These are phyloP conservation scores for Lecanicillium sp. DNA, from an alignment of 2,329 filamentous ascomycete species.

Conservation along the genomic window DNA sequence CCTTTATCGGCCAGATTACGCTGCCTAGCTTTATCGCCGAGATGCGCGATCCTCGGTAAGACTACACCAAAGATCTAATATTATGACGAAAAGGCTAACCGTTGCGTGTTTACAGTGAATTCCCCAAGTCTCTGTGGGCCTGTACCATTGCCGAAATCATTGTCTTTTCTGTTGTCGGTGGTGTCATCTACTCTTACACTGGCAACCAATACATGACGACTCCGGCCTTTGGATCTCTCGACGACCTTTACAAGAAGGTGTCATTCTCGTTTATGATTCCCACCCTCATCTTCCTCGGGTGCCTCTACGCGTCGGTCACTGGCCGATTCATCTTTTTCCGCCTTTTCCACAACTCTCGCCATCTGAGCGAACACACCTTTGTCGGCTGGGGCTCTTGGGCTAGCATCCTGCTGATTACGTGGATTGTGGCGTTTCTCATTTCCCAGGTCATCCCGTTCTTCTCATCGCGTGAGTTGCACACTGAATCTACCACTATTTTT, in stretches of 20 bases:
- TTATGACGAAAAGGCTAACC: too few relatives aligned
- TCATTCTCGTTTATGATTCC: conserved; percentile 94
- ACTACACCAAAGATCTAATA: too few relatives aligned
- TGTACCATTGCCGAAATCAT: conserved; percentile 85
- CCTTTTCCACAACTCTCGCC: conserved; percentile 68
- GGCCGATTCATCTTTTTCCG: conserved; percentile 90
- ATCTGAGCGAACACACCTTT: conserved; percentile 73
- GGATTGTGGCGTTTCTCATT: conserved; percentile 87
- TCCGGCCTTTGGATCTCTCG: conserved; percentile 78
- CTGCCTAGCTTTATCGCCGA: conserved; percentile 92
- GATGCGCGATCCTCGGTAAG: conserved; percentile 59
- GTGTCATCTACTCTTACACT: conserved; percentile 76
- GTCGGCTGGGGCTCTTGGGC: conserved; percentile 75
- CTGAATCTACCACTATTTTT: too few relatives aligned
- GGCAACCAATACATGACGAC: conserved; percentile 76
- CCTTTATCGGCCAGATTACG: conserved; percentile 92
- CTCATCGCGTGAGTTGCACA: conserved; percentile 57
- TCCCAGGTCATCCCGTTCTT: conserved; percentile 93
- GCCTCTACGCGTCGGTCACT: conserved; percentile 83
- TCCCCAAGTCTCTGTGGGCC: conserved; percentile 86
- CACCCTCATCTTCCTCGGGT: conserved; percentile 85
- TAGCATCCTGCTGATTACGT: conserved; percentile 59
- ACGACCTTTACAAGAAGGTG: conserved; percentile 75
- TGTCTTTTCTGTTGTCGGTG: conserved; percentile 75
- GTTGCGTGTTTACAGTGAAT: conserved; percentile 66